Base-by-base conservation (phyloP, 805 yeast genomes). In the Cyberlindnera euphorbiiphila region DNA sequence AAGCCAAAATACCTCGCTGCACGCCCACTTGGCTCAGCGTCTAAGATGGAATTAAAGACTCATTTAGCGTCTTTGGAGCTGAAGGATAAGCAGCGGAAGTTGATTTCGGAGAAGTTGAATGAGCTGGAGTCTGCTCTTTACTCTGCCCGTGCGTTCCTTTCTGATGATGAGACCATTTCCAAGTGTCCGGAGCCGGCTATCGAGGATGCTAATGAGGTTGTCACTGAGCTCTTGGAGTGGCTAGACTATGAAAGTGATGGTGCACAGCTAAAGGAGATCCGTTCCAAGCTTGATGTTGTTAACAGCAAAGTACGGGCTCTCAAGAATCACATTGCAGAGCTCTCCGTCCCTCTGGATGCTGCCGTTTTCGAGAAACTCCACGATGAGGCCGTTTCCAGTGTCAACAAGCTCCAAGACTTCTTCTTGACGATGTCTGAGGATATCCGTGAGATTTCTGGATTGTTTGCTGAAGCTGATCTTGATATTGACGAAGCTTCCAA, bases 101-200 rank as follows among this genome's bases (percentile, higher is more conserved):
- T 65, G 36, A 61, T 74, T 27, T 84, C 84, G 30, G 76, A 76
- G 39, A 61, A 73, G 21, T 72, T 76, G 47, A 91, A 89, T 58
- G 61, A 68, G 24, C 69, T 91, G 15, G 98, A 91, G 61, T 71
- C 78, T 15, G 62, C 73, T n/a, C 65, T 88, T 37, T 89, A 91
- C 62, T 71, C 71, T 41, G 67, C 85, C 21, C 76, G 95, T 40
- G 68, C 73, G 9, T 69, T 64, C 36, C 50, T 85, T 14, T 82
- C 76, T 13, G 76, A 76, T 22, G 71, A 72, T 26, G 75, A 57
- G 0, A 62, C 67, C 25, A 43, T 74, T 6, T 68, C 64, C 5
- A 48, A 57, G 21, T n/a, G n/a, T n/a, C n/a, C n/a, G n/a, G n/a
- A n/a, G n/a, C n/a, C n/a, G n/a, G n/a, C n/a, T n/a, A n/a, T n/a